Evolutionary conservation across 2,329 filamentous ascomycete genomes (phyloP), one percentile per base, ranked within the genome.

Genomic region (Ophiostoma sp.): DNA sequence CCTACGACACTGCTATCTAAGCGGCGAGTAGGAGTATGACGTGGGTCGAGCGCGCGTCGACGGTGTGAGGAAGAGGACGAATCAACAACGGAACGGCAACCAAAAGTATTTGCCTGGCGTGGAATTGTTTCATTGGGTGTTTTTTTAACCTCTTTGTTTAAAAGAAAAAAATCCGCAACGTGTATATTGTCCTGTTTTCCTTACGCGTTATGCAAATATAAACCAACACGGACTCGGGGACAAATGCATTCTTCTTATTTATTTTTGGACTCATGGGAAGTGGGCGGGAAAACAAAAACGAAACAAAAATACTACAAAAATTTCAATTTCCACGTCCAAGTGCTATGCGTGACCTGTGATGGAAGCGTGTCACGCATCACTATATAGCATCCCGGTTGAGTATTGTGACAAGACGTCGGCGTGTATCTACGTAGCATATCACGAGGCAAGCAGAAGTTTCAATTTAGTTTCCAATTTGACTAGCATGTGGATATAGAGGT

Each of bases 1-100:
- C 95, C 78, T 99, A 98, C 89, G 95, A 98, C 87, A 99, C 95
- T 77, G 94, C 92, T 79, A 98, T 99, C 82, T 99, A 95, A 71
- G 44, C 27, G 18, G n/a, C 27, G 41, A 16, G 12, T 55, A 58
- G 60, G 49, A 40, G 42, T 58, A 40, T 27, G 41, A 55, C 36
- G 40, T 38, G 6, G 52, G 36, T 36, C 40, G n/a, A 18, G 47
- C 47, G 47, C 47, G 47, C n/a, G 16, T 52, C 47, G 47, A 27
- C 49, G 49, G 49, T 55, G 49, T 55, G 36, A 18, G 45, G 41
- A 45, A 67, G 58, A 45, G 62, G 66, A 66, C 36, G 64, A 67
- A 64, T 38, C 41, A 68, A 64, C 64, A 68, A 67, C 55, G 64
- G 47, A 66, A 66, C 7, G 62, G 64, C 45, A 45, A 63, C 42